Evolutionary conservation across 768 basidiomycete genomes (phyloP), one percentile per base, ranked within the genome.

Genomic region (Porphyrellus cyaneotinctus): DNA sequence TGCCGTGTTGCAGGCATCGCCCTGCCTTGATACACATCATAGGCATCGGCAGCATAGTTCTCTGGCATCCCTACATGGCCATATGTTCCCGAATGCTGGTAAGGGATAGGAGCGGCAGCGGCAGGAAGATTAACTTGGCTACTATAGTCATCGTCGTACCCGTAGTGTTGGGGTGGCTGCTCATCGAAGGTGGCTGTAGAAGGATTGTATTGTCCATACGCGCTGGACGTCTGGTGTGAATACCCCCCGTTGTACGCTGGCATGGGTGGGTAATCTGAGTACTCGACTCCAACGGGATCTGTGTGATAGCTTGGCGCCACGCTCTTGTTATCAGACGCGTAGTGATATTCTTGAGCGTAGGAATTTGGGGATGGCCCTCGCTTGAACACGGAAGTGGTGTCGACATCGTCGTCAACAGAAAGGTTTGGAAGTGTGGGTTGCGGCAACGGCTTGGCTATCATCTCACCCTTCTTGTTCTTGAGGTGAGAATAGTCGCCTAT

Each of bases 361-460:
- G 76, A 72, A 68, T 74, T 83, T 52, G 85, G 75, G 33, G 80
- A 70, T 37, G 69, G 73, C 9, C 82, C 81, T 51, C 80, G 78
- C 58, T 84, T 76, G 41, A 72, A 74, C 18, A 81, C 79, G 6
- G 84, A 80, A 1, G 73, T 69, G 46, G 82, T 75, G 54, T 86
- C 83, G 48, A 78, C 68, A 39, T 74, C 85, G 57, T 94, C 89
- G 50, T 95, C 87, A 42, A 97, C 78, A n/a, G 83, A 85, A 45
- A 99, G 77, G 58, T 89, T 90, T 14, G 97, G 97, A 31, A 98
- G 80, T 10, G 97, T 99, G 2, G 97, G 97, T 70, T 97, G 93
- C 18, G 93, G 91, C 7, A 92, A 78, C 11, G 85, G 87, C 60
- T 85, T 80, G n/a, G 77, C 82, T 50, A 90, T 78, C 63, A 88